Conservation (phyloP, 2,329 filamentous ascomycete genomes). For the Lasiodiplodia gonubiensis region DNA sequence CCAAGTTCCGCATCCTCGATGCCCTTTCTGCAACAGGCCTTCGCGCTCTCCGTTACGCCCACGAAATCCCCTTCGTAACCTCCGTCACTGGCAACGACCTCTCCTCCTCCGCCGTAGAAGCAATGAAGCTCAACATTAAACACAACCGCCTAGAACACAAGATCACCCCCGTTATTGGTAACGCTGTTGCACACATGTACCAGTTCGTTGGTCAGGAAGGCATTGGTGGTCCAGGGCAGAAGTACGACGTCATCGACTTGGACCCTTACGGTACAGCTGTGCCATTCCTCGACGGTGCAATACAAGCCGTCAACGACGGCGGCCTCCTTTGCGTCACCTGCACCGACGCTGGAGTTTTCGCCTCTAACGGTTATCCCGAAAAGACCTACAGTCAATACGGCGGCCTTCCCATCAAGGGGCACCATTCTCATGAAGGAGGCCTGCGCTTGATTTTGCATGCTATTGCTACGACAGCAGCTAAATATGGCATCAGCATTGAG, state of each 20-base stretch:
- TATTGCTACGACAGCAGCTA: slow-evolving; percentile 78
- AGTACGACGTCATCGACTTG: slow-evolving; percentile 93
- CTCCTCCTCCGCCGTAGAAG: slow-evolving; percentile 74
- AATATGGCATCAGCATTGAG: slow-evolving; percentile 87
- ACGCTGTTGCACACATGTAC: slow-evolving; percentile 94
- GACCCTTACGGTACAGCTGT: slow-evolving; percentile 95
- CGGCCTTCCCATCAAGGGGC: slow-evolving; percentile 82
- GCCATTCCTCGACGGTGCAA: slow-evolving; percentile 87
- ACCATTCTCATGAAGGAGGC: slow-evolving; percentile 86
- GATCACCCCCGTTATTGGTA: slow-evolving; percentile 75
- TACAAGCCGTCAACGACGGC: slow-evolving; percentile 86
- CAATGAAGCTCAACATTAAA: slow-evolving; percentile 82
- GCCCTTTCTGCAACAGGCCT: slow-evolving; percentile 93
- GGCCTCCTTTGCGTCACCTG: slow-evolving; percentile 94
- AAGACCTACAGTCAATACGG: slow-evolving; percentile 96
- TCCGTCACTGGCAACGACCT: slow-evolving; percentile 89
- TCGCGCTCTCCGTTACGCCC: slow-evolving; percentile 86
- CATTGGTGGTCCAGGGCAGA: slow-evolving; percentile 49
- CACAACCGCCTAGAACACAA: slow-evolving; percentile 78
- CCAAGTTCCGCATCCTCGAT: slow-evolving; percentile 81
- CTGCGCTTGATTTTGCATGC: slow-evolving; percentile 84
- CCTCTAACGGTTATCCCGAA: slow-evolving; percentile 90
- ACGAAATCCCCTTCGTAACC: slow-evolving; percentile 85
- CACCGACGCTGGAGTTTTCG: slow-evolving; percentile 94
- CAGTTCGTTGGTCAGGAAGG: slow-evolving; percentile 62